Evolutionary conservation across 768 basidiomycete species (phyloP), one percentile per base, ranked within the genome.

Genomic region (Phaeolepiota aurea): DNA sequence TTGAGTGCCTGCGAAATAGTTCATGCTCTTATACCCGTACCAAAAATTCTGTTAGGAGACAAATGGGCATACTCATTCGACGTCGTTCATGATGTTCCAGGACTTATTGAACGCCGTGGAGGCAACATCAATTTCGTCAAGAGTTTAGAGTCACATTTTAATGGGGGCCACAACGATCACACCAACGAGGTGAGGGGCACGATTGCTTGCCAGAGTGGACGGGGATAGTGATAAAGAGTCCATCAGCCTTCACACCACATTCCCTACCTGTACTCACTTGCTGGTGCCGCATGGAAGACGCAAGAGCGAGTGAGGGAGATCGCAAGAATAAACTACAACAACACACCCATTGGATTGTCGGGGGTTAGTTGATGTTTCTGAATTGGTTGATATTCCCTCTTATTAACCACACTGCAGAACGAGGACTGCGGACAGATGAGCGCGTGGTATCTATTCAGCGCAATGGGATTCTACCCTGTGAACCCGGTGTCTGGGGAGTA

Each of bases 391-490:
- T n/a, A n/a, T n/a, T n/a, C n/a, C n/a, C n/a, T n/a, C n/a, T n/a
- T n/a, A n/a, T n/a, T n/a, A n/a, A n/a, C n/a, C n/a, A n/a, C n/a
- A n/a, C n/a, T 41, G 18, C 44, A 87, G 82, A 91, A 90, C 49
- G 87, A 91, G 55, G 87, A 91, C 53, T 89, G 87, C 47, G 87
- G 87, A 1, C 87, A 91, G 55, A 90, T 90, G 87, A 86, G 82
- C 50, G 83, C 87, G 0, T 90, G 87, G 87, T 89, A 81, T 49
- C 69, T 89, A 11, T 89, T 87, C 62, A 81, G 77, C 37, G 77
- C 85, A 0, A 68, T 91, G 58, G 87, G 87, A 1, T 85, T 90
- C 57, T 90, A 90, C 49, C 86, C 85, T 25, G 85, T 89, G 30
- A 82, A 89, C 53, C 87, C 87, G 0, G 82, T 82, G 0, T 83